Conservation (phyloP, 257 asterid species). For the Gentiana dahurica region DNA sequence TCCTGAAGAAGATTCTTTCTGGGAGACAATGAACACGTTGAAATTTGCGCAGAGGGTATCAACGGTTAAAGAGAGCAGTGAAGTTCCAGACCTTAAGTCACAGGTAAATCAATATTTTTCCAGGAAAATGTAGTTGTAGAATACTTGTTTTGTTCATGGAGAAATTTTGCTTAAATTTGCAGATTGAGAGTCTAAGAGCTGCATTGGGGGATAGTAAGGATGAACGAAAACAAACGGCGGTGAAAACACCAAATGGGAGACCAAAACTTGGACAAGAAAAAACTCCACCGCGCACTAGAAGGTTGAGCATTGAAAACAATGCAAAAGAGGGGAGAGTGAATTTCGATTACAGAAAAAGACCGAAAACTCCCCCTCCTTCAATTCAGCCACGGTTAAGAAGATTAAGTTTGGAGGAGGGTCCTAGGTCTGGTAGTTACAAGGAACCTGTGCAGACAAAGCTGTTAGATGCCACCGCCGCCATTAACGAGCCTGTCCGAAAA, state of each 20-base stretch:
- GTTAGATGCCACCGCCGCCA: slow-evolving; percentile 10
- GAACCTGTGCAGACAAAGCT: slow-evolving; percentile 19
- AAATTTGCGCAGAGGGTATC: no score
- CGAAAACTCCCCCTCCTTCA: slow-evolving; percentile 29
- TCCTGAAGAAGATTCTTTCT: no score
- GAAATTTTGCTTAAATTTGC: slow-evolving; percentile 11
- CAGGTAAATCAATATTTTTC: slow-evolving; percentile 32
- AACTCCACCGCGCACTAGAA: slow-evolving; percentile 49
- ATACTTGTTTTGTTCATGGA: neutral
- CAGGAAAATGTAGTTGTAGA: neutral
- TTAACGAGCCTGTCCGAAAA: neutral
- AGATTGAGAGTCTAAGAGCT: slow-evolving; percentile 65
- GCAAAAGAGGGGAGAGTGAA: slow-evolving; percentile 15
- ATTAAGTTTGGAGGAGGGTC: slow-evolving; percentile 81
- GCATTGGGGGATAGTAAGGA: slow-evolving; percentile 33
- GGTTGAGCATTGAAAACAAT: slow-evolving; percentile 55
- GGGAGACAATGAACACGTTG: no score
- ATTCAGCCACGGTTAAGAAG: slow-evolving; percentile 41
- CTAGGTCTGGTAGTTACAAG: slow-evolving; percentile 19
- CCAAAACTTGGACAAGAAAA: slow-evolving; percentile 22
- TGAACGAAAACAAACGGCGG: slow-evolving; percentile 23
- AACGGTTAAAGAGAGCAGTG: slow-evolving; percentile 60
- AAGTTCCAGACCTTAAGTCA: slow-evolving; percentile 67
- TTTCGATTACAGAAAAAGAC: slow-evolving; percentile 19
- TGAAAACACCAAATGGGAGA: slow-evolving; percentile 31